Conservation (phyloP, 2,329 filamentous ascomycete species). For the Thielaviopsis ethacetica region DNA sequence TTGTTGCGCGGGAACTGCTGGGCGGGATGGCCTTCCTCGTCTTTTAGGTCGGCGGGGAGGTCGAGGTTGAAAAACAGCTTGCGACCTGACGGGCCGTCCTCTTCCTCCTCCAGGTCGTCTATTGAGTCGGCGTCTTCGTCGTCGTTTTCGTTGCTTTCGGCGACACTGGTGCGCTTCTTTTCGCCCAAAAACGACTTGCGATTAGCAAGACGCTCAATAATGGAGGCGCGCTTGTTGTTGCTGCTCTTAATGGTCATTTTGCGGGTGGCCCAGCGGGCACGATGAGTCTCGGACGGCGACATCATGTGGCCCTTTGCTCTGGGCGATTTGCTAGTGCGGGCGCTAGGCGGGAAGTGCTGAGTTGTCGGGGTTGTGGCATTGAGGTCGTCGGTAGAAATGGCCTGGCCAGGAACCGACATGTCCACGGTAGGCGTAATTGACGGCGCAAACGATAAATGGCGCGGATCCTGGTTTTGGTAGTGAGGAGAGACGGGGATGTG, state of each 20-base stretch:
- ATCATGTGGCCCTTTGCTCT: slow-evolving; percentile 9
- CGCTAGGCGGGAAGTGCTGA: slow-evolving; percentile 8
- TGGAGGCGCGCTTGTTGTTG: slow-evolving; percentile 62
- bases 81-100: slow-evolving; percentile 24
- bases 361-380: slow-evolving; percentile 9
- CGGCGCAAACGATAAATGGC: slow-evolving; percentile 10
- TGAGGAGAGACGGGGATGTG: slow-evolving; percentile 2
- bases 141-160: slow-evolving; percentile 20
- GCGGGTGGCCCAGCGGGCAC: slow-evolving; percentile 93
- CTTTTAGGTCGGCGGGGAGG: slow-evolving; percentile 55
- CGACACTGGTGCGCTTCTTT: slow-evolving; percentile 43
- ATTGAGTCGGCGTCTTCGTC: slow-evolving; percentile 23
- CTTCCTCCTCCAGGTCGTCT: slow-evolving; percentile 18
- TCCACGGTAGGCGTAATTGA: slow-evolving; percentile 8
- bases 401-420: slow-evolving; percentile 10
- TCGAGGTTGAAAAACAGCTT: slow-evolving; percentile 75
- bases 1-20: slow-evolving; percentile 75
- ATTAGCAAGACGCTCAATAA: slow-evolving; percentile 59
- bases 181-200: slow-evolving; percentile 39
- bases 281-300: slow-evolving; percentile 35
- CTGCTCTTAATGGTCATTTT: slow-evolving; percentile 63
- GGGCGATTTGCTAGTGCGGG: slow-evolving; percentile 6
- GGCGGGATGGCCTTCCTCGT: slow-evolving; percentile 63
- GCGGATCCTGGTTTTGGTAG: slow-evolving; percentile 6
- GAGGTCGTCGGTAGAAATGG: slow-evolving; percentile 8